phyloP scores from a whole-genome alignment of 768 basidiomycete genomes.

The Rhodosporidiobolus odoratus region DNA sequence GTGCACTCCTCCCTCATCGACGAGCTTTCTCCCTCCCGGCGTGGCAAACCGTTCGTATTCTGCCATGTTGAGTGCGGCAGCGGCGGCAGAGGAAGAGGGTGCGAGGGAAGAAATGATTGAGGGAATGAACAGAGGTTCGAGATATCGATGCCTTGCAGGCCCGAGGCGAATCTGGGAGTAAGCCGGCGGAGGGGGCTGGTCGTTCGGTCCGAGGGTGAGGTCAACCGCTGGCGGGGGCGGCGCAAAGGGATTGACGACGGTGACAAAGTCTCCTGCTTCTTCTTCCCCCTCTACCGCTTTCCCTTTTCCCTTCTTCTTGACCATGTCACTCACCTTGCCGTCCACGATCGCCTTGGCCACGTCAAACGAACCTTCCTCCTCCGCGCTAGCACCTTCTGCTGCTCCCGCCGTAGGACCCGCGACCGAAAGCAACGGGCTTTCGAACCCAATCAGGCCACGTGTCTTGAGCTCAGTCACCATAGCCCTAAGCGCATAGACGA shows the following conservation, averaged over 20 bases:
- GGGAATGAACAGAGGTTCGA: slow-evolving; percentile 68
- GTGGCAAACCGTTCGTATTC: slow-evolving; percentile 12
- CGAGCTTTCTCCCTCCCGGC: background rate
- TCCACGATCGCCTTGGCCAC: slow-evolving; percentile 84
- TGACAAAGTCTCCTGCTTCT: slow-evolving; percentile 71
- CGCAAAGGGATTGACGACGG: slow-evolving; percentile 69
- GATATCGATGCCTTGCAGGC: slow-evolving; percentile 82
- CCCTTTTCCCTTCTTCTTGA: slow-evolving; percentile 49
- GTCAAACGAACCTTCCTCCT: slow-evolving; percentile 81
- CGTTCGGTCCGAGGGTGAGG: slow-evolving; percentile 7
- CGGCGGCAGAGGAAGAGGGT: background rate
- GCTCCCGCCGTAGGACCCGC: slow-evolving; percentile 38
- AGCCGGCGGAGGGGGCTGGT: slow-evolving; percentile 48
- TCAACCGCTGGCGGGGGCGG: slow-evolving; percentile 48
- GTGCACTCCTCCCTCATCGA: slow-evolving; percentile 52
- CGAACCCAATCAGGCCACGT: slow-evolving; percentile 32
- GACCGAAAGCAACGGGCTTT: slow-evolving; percentile 48
- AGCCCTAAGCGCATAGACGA: slow-evolving; percentile 56
- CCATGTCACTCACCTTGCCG: slow-evolving; percentile 83
- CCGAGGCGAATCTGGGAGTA: slow-evolving; percentile 64
- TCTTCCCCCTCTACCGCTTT: slow-evolving; percentile 53
- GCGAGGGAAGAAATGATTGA: slow-evolving; percentile 6
- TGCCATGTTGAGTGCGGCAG: slow-evolving; percentile 8
- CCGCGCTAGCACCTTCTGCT: slow-evolving; percentile 44
- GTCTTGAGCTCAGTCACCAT: slow-evolving; percentile 39